Evolutionary conservation across 2,329 filamentous ascomycete species (phyloP).

Genomic region (Aspergillus sojae): DNA sequence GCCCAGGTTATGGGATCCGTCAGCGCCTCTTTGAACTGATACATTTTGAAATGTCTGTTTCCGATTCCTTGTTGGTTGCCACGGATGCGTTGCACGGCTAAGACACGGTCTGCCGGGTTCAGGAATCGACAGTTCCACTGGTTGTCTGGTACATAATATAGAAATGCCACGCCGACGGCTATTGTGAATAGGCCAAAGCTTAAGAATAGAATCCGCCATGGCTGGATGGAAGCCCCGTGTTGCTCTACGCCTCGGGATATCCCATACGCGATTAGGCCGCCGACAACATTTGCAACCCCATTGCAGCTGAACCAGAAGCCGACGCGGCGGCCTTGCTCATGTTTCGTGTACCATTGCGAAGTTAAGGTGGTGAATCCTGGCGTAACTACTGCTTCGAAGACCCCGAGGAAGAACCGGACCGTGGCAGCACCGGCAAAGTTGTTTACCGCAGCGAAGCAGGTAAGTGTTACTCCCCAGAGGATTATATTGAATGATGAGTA

Average conservation of each 20-base stretch:
- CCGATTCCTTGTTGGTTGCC: conserved; percentile 20
- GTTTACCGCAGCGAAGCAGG: conserved; percentile 17
- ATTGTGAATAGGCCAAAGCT: conserved; percentile 16
- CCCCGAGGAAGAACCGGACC: conserved; percentile 24
- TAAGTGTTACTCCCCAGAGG: conserved; percentile 24
- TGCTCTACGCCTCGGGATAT: conserved; percentile 6
- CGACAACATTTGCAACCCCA: conserved; percentile 17
- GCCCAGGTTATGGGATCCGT: conserved; percentile 14
- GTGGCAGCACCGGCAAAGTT: conserved; percentile 23
- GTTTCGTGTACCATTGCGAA: conserved; percentile 17
- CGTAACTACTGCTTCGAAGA: conserved; percentile 17
- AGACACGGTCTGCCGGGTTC: conserved; percentile 4
- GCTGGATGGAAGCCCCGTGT: conserved; percentile 1
- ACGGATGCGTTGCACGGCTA: conserved; percentile 18
- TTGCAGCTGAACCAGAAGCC: conserved; percentile 21
- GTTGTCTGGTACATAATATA: conserved; percentile 19
- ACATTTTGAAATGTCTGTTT: conserved; percentile 14
- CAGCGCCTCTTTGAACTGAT: conserved; percentile 19
- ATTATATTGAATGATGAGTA: conserved; percentile 46
- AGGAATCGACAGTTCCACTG: conserved; percentile 16
- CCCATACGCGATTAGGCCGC: conserved; percentile 15
- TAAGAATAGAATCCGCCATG: conserved; percentile 20
- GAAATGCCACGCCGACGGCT: conserved; percentile 7
- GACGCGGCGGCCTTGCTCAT: conserved; percentile 19
- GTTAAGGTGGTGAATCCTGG: conserved; percentile 19